Evolutionary conservation across 2,329 filamentous ascomycete genomes (phyloP), one percentile per base, ranked within the genome.

Genomic region (Penicillium capsulatum): DNA sequence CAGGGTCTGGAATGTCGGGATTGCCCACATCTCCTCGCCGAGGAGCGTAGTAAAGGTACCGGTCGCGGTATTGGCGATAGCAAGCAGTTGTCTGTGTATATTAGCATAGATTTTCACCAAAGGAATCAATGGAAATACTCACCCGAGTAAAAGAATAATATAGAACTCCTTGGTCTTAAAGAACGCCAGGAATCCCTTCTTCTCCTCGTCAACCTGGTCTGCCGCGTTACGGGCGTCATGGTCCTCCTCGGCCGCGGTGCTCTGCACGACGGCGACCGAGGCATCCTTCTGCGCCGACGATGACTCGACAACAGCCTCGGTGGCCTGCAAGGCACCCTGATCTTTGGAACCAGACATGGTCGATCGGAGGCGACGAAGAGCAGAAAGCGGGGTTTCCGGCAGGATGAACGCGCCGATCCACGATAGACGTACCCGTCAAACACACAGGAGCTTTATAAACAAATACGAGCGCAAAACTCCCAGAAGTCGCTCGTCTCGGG

Each of bases 1-100:
- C 57, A 97, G 79, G 19, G 86, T 88, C 70, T 98, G 92, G 72
- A 97, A 95, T 39, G 92, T 88, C 6, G 92, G 92, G 53, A 97
- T 94, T 45, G 79, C 88, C 51, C 84, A 90, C 34, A 81, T 77
- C 48, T 77, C 67, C 4, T 69, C 65, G 41, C 74, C 75, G 19
- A 98, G 80, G 39, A 96, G 79, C 17, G 77, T 79, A 26, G 84
- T 86, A 60, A 97, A 87, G 33, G 92, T 97, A 73, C 94, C 95
- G 35, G 90, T 96, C 19, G 80, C 81, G 1, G 90, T 96, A 67
- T 94, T 92, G 71, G 88, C 90, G 43, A 98, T 79, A 3, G 90
- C 81, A 31, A 95, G 80, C 36, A 89, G 65, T 74, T 96, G 90
- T 43, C 78, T 79, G 40, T 34, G 45, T 36, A 34, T 17, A 43